These are phyloP conservation scores for Leccinum disarticulatum DNA, from an alignment of 768 basidiomycete species.

Conservation along the genomic window DNA sequence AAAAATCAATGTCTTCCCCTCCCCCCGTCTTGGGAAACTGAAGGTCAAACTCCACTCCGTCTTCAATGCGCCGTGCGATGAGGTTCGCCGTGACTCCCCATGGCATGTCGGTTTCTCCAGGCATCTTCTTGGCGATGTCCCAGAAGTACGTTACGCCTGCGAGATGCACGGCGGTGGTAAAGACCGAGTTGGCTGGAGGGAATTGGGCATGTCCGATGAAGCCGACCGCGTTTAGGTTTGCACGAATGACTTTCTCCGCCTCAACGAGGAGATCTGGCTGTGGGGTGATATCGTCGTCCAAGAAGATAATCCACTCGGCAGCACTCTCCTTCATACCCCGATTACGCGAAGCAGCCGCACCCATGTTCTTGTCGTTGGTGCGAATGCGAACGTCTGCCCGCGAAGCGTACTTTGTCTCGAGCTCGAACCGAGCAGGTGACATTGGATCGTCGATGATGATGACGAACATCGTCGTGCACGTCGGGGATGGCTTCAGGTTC, in stretches of 20 bases:
- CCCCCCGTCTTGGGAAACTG: conserved; percentile 63
- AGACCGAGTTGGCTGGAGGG: conserved; percentile 46
- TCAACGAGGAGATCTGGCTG: conserved; percentile 42
- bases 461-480: conserved; percentile 53
- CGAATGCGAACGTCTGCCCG: conserved; percentile 56
- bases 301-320: conserved; percentile 57
- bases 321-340: conserved; percentile 53
- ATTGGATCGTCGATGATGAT: conserved; percentile 57
- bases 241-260: conserved; percentile 47
- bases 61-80: conserved; percentile 45
- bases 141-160: conserved; percentile 61
- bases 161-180: conserved; percentile 54
- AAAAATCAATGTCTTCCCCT: conserved; percentile 64
- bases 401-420: conserved; percentile 40
- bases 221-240: conserved; percentile 47
- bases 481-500: conserved; percentile 40
- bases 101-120: conserved; percentile 43
- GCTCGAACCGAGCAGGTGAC: conserved; percentile 39
- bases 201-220: conserved; percentile 55
- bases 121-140: conserved; percentile 55
- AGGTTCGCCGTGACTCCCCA: conserved; percentile 68
- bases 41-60: conserved; percentile 46
- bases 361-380: conserved; percentile 45
- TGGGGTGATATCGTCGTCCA: conserved; percentile 60
- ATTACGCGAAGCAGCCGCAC: conserved; percentile 56